These are phyloP conservation scores for Lyophyllum atratum DNA, from an alignment of 768 basidiomycete species.

Conservation along the genomic window DNA sequence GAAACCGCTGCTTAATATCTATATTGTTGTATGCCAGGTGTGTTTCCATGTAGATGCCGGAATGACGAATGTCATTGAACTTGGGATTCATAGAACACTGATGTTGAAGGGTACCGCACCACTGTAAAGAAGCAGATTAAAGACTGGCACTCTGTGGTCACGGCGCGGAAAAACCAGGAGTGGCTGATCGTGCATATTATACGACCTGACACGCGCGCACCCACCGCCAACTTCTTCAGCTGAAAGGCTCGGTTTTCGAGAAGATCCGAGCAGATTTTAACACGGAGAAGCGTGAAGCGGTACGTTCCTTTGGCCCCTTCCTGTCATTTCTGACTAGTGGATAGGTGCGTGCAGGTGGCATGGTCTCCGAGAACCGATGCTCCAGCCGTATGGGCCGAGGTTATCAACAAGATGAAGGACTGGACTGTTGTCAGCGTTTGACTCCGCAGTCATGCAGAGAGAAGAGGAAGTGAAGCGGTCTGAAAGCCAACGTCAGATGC, in stretches of 20 bases:
- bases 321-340: slow-evolving; percentile 15
- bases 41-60: slow-evolving; percentile 17
- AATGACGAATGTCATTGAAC: slow-evolving; percentile 7
- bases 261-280: slow-evolving; percentile 95
- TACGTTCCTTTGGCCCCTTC: slow-evolving; percentile 26
- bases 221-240: slow-evolving; percentile 75
- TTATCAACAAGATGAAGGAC: slow-evolving; percentile 89
- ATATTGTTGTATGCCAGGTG: slow-evolving; percentile 89
- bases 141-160: slow-evolving; percentile 80
- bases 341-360: slow-evolving; percentile 79
- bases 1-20: slow-evolving; percentile 84
- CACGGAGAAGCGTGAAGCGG: slow-evolving; percentile 83
- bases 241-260: slow-evolving; percentile 84
- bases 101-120: slow-evolving; percentile 75
- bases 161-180: slow-evolving; percentile 80
- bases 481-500: slow-evolving; percentile 87
- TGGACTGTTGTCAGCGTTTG: slow-evolving; percentile 84
- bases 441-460: slow-evolving; percentile 70
- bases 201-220: slow-evolving; percentile 63
- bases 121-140: slow-evolving; percentile 84
- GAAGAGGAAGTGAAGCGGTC: slow-evolving; percentile 92
- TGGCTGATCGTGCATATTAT: slow-evolving; percentile 92
- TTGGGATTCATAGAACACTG: slow-evolving; percentile 47
- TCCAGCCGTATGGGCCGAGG: slow-evolving; percentile 84
- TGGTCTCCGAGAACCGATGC: slow-evolving; percentile 75